Conservation (phyloP, 352 stramenopile genomes). For the Phytopythium helicoides region DNA sequence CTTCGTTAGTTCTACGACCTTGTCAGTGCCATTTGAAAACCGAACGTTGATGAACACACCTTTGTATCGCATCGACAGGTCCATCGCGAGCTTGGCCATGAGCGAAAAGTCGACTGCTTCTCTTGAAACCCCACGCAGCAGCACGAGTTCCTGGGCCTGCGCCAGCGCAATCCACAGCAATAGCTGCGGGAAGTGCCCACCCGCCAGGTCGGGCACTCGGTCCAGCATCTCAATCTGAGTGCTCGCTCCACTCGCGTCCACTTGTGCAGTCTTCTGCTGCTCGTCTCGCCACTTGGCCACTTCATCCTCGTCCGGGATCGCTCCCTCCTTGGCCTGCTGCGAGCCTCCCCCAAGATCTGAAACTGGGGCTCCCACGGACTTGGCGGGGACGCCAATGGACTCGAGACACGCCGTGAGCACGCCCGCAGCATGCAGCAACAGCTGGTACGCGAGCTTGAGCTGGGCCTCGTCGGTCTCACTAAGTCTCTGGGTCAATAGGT, state of each 20-base stretch:
- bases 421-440: constrained; percentile 53
- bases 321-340: neutral
- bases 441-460: constrained; percentile 69
- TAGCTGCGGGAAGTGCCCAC: constrained; percentile 42
- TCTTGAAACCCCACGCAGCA: constrained; percentile 54
- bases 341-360: constrained; percentile 17
- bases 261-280: constrained; percentile 18
- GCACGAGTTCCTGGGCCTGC: constrained; percentile 64
- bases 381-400: constrained; percentile 29
- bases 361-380: constrained; percentile 25
- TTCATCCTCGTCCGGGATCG: constrained; percentile 26
- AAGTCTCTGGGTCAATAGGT: constrained; percentile 29
- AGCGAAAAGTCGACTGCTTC: constrained; percentile 63
- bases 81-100: constrained; percentile 62
- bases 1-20: neutral
- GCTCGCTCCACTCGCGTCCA: neutral
- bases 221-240: constrained; percentile 37
- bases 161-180: constrained; percentile 58
- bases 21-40: neutral
- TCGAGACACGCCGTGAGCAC: constrained; percentile 51
- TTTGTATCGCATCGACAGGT: constrained; percentile 52
- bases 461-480: constrained; percentile 54
- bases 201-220: constrained; percentile 50
- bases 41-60: constrained; percentile 10
- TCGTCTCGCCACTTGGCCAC: constrained; percentile 63